phyloP scores from a whole-genome alignment of 306 rosid species.

The Inga leiocalycina region DNA sequence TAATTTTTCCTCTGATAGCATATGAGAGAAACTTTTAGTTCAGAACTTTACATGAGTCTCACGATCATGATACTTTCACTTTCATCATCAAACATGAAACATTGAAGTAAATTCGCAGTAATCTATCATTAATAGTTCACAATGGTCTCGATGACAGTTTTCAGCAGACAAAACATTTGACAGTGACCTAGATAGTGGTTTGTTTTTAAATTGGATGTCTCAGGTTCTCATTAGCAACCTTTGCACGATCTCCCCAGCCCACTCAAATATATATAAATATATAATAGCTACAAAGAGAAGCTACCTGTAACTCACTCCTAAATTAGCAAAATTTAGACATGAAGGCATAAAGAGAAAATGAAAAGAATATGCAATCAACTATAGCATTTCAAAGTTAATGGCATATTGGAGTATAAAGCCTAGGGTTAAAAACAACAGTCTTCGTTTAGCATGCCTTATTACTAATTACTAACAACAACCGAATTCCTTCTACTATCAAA shows the following conservation, averaged over 20 bases:
- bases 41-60: not conserved
- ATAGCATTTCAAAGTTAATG: not conserved
- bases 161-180: not conserved
- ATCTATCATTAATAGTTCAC: conserved; percentile 2
- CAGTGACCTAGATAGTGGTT: not conserved
- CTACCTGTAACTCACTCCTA: not conserved
- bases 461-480: not conserved
- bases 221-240: not conserved
- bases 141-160: not conserved
- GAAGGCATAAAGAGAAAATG: not conserved
- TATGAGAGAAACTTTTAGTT: conserved; percentile 8
- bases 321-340: not conserved
- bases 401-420: not conserved
- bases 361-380: not conserved
- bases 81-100: conserved; percentile 4
- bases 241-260: not conserved
- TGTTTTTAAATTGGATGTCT: not conserved
- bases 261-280: not conserved
- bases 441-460: conserved; percentile 6
- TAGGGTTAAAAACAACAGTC: not conserved
- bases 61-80: conserved; percentile 9
- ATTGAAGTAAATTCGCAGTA: not conserved
- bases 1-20: conserved; percentile 24
- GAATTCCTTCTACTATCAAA: conserved; percentile 2
- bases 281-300: not conserved